Base-by-base conservation (phyloP, 352 stramenopile species). In the Thalassiosira ordinaria region DNA sequence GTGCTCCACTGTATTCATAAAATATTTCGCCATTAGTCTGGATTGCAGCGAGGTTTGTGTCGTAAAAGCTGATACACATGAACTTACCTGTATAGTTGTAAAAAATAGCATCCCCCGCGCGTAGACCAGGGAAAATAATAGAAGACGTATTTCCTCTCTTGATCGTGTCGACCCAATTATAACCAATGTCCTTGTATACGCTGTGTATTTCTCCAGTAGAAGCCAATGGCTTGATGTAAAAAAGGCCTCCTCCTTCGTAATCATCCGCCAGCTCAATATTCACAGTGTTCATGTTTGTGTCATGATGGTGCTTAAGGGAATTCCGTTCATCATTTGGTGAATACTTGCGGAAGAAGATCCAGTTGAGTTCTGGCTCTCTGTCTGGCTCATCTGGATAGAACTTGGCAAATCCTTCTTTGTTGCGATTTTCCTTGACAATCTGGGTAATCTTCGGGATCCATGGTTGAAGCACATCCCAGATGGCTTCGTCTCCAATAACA, bases 341-440 rank as follows among this genome's bases (percentile, higher is more conserved):
- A 55, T 78, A 78, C 39, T 78, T 73, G 3, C 70, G 59, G 22
- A 66, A 67, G 16, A 78, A 78, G 6, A 78, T 44, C 70, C 70
- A 78, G 41, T 51, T 52, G 9, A 78, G 26, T 3, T 37, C 18
- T 2, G 70, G 70, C n/a, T 66, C 31, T 41, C 18, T 18, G 46
- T 41, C 11, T 2, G 35, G 20, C 24, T 62, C 24, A 56, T 59
- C 51, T 8, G 62, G 27, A 18, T 46, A 53, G 7, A 71, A 37
- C 35, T 44, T 60, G 4, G 4, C 7, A 7, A 59, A n/a, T 29
- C 47, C 7, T 33, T 65, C 22, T 46, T 26, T 26, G 13, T 53
- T 41, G n/a, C 60, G 46, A 46, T 55, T 56, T 11, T 59, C 39
- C 44, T 35, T 51, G 0, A 78, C 57, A 27, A 71, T 13, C 1